Percentiles rank a stretch among this genome's conserved stretches.
Evolutionary conservation across 2,329 filamentous ascomycete genomes (phyloP).

Genomic region (Ciborinia camelliae): DNA sequence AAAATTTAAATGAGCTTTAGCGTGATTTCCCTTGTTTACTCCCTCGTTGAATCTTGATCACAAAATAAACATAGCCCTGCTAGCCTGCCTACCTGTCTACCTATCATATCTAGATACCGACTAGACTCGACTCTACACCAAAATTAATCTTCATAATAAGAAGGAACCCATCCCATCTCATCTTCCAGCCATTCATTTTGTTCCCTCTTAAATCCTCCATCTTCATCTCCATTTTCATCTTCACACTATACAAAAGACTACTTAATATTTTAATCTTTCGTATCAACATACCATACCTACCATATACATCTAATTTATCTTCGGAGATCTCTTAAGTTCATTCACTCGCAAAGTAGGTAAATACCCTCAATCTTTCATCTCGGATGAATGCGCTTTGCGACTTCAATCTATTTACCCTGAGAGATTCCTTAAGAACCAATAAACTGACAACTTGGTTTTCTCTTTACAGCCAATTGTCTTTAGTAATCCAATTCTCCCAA

Average conservation of each 20-base stretch:
- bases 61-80: not conserved
- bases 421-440: not conserved
- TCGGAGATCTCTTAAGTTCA: not conserved
- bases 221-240: too few species aligned
- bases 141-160: not conserved
- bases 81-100: not conserved
- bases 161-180: not conserved
- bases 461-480: not conserved
- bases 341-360: not conserved
- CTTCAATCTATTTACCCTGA: not conserved
- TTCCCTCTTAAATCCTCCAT: not conserved
- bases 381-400: not conserved
- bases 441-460: not conserved
- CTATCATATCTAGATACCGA: too few species aligned
- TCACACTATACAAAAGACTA: not conserved
- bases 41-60: not conserved
- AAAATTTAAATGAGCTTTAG: not conserved
- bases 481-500: slow-evolving; percentile 14
- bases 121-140: too few species aligned
- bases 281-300: too few species aligned
- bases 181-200: not conserved
- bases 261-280: too few species aligned
- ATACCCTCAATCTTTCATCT: not conserved
- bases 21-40: not conserved
- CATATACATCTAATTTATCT: too few species aligned